Conservation (phyloP, 805 yeast genomes). For the Nakazawaea siamensis region DNA sequence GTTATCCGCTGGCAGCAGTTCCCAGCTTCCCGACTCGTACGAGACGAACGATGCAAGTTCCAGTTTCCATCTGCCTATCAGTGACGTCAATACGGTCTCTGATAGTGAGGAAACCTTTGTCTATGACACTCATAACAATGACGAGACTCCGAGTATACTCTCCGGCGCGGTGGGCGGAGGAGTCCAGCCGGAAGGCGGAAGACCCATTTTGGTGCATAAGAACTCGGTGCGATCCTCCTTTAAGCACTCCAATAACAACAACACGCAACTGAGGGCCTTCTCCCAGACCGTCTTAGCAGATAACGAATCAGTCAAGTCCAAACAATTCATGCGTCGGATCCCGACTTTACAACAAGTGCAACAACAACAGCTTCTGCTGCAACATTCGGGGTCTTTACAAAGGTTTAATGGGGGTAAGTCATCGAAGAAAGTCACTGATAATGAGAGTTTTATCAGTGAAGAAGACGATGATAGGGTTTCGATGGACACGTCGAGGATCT, state of each 20-base stretch:
- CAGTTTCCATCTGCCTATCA: not conserved
- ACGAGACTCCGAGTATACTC: not conserved
- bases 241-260: not conserved
- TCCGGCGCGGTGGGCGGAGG: not conserved
- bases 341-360: slow-evolving; percentile 3
- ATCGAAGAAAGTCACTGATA: not conserved
- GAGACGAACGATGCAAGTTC: not conserved
- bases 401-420: not conserved
- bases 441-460: not conserved
- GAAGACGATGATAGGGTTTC: slow-evolving; percentile 1
- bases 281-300: slow-evolving; percentile 8
- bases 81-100: not conserved
- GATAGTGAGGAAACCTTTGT: slow-evolving; percentile 11
- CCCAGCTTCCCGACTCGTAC: too few relatives aligned
- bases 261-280: slow-evolving; percentile 8
- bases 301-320: slow-evolving; percentile 8
- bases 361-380: not conserved
- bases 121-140: slow-evolving; percentile 2
- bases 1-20: too few relatives aligned
- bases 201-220: slow-evolving; percentile 10
- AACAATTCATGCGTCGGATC: slow-evolving; percentile 3
- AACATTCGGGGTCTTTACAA: not conserved
- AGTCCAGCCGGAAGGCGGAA: not conserved
- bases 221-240: slow-evolving; percentile 5
- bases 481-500: too few relatives aligned